Conservation (phyloP, 176 grass and related monocot genomes). For the Carex scoparia region DNA sequence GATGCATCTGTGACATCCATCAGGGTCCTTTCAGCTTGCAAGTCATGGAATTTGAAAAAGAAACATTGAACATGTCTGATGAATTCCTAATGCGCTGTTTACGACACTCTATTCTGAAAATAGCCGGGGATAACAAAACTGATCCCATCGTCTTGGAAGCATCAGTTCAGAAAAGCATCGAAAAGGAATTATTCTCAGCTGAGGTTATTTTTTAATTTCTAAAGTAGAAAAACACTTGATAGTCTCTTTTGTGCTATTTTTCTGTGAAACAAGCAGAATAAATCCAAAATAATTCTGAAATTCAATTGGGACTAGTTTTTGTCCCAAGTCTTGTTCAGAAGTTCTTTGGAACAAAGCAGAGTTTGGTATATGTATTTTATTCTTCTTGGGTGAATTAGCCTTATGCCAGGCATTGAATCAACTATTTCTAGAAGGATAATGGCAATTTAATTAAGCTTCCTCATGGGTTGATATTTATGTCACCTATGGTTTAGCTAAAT, state of each 20-base stretch:
- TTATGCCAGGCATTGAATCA: not conserved
- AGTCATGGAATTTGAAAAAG: conserved; percentile 32
- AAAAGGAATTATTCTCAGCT: conserved; percentile 78
- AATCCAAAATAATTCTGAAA: not conserved
- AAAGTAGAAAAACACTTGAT: conserved; percentile 5
- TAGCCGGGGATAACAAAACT: conserved; percentile 47
- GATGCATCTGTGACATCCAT: conserved; percentile 5
- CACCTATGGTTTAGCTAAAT: not conserved
- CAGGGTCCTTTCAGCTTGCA: conserved; percentile 93
- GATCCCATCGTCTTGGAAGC: conserved; percentile 71
- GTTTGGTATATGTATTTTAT: not conserved
- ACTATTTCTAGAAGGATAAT: conserved; percentile 2
- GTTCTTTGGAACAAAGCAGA: not conserved
- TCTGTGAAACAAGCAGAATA: not conserved
- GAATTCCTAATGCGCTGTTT: conserved; percentile 50
- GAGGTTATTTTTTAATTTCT: conserved; percentile 51
- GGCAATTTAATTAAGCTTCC: not conserved
- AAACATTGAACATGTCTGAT: conserved; percentile 26
- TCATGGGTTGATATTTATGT: not conserved
- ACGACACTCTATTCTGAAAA: conserved; percentile 56
- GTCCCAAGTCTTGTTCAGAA: not conserved
- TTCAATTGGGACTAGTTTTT: not conserved
- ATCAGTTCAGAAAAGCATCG: conserved; percentile 86
- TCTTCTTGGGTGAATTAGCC: not conserved
- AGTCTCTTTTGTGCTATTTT: not conserved